These are phyloP conservation scores for Phlyctochytrium planicorne DNA, from an alignment of 192 early-diverging fungal species.

Conservation along the genomic window DNA sequence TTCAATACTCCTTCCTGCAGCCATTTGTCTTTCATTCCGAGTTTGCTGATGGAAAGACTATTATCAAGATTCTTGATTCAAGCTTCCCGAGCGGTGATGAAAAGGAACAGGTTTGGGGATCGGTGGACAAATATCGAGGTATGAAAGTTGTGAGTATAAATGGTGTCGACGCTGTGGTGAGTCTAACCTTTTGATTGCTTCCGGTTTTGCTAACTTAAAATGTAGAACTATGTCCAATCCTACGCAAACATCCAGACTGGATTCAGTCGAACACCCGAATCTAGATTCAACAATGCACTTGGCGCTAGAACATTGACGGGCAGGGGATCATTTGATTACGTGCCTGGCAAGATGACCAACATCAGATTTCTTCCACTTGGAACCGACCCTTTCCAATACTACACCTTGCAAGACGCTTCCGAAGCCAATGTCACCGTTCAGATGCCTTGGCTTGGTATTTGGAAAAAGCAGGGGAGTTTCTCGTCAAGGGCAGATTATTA, in stretches of 20 bases:
- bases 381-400: no score
- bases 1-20: background rate
- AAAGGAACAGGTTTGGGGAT: background rate
- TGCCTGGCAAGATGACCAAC: no score
- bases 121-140: no score
- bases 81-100: background rate
- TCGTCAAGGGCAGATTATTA: no score
- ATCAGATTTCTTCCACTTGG: no score
- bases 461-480: no score
- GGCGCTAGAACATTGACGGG: no score
- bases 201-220: background rate
- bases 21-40: background rate
- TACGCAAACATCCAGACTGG: background rate
- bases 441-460: no score
- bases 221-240: slow-evolving; percentile 1
- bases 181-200: background rate
- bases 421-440: no score
- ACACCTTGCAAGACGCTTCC: no score
- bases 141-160: no score
- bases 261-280: background rate
- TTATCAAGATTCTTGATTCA: background rate
- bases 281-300: slow-evolving; percentile 12
- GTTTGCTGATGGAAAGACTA: background rate
- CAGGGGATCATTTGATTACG: no score
- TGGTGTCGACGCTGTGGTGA: slow-evolving; percentile 1